Base-by-base conservation (phyloP, 306 rosid genomes). In the Pyrus bretschneideri region DNA sequence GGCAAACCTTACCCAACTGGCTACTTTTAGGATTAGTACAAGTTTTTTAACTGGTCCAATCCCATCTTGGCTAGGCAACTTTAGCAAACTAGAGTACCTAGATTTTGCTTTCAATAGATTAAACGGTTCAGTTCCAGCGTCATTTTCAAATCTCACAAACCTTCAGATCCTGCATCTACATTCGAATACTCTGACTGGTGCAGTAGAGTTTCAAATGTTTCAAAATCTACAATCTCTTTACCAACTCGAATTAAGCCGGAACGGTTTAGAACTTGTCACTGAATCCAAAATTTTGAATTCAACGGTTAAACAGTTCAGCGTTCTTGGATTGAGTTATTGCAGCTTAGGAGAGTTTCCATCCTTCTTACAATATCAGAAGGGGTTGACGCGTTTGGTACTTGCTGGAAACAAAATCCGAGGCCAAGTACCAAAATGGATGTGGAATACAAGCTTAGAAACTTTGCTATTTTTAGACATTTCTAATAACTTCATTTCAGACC, bases 181-280 rank as follows among this genome's bases (percentile, higher is more conserved):
- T 17, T 0, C 0, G 0, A 73, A 79, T 57, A 1, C 0, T 3
- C 38, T 80, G 22, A 74, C 27, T 44, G 79, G 79, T 6, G 30
- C 0, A 0, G 66, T 80, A 3, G 27, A 80, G 33, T 49, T 80
- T 11, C 9, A 69, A n/a, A 22, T 61, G 58, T 59, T 80, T 68
- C 66, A 17, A 3, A 35, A 69, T 25, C 46, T 74, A 13, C 4
- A 23, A 35, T 29, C 19, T 7, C 67, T 80, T 21, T 1, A 0
- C 4, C 0, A 1, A 14, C 33, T 74, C 6, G 0, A 3, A 1
- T 6, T 74, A 3, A 9, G 9, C 6, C 0, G 0, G 12, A 69
- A 75, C 72, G 0, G 19, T 6, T 10, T 75, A 22, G 35, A 73
- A 3, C 9, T 80, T 8, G 7, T 33, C 9, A 12, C 5, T 5